Evolutionary conservation across 1,284 basidiomycete species (phyloP).

Genomic region (Sanghuangporus weigelae): DNA sequence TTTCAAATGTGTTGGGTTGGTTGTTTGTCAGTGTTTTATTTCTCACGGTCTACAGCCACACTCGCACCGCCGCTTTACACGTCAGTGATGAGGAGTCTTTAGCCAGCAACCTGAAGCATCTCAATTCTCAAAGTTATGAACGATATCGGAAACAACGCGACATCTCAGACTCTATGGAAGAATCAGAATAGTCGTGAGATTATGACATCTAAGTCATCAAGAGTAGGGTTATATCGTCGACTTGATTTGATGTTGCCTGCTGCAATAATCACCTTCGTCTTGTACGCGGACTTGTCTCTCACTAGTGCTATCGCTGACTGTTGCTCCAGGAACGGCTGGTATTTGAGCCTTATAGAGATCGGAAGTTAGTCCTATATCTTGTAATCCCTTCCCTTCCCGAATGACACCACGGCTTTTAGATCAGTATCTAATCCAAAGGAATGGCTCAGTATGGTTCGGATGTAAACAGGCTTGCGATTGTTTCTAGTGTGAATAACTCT

Average conservation of each 20-base stretch:
- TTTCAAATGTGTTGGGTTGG: too few species aligned
- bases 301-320: neutral
- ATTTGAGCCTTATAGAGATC: conserved; percentile 8
- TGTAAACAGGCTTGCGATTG: neutral
- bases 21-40: neutral
- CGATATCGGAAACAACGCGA: neutral
- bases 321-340: conserved; percentile 5
- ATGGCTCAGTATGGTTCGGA: neutral
- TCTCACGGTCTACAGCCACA: neutral
- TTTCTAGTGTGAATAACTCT: neutral
- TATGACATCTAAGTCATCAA: neutral
- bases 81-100: too few species aligned
- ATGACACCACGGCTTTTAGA: neutral
- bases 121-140: neutral
- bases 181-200: neutral
- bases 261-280: neutral
- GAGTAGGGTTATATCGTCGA: neutral
- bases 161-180: neutral
- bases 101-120: too few species aligned
- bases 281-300: conserved; percentile 1
- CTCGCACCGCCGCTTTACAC: too few species aligned
- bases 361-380: conserved; percentile 2
- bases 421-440: conserved; percentile 5
- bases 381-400: too few species aligned
- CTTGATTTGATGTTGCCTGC: conserved; percentile 5